Percentiles rank a stretch among this genome's conserved stretches.
Conservation (phyloP, 1,284 basidiomycete genomes). For the Naganishia sp. region DNA sequence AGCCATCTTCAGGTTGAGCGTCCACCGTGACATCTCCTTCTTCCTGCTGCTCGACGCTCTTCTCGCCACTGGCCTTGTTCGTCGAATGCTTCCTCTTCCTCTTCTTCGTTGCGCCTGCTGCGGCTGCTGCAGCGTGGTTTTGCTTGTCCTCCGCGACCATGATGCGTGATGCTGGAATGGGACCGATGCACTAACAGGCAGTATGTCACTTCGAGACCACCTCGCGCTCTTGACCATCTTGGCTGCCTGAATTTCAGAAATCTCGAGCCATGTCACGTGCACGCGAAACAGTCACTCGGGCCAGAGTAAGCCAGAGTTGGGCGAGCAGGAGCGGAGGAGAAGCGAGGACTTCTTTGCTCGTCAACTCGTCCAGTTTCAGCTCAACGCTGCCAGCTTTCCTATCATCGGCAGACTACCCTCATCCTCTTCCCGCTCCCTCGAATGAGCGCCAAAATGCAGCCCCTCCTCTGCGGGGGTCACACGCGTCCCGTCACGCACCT, state of each 20-base stretch:
- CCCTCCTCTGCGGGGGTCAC: conserved; percentile 60
- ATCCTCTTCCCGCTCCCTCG: background rate
- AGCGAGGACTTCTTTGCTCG: too few relatives aligned
- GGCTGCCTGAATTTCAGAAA: conserved; percentile 20
- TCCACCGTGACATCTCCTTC: conserved; percentile 17
- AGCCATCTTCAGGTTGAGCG: conserved; percentile 21
- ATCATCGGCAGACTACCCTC: background rate
- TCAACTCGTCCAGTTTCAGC: background rate
- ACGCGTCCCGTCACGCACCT: conserved; percentile 86
- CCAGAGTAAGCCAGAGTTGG: background rate
- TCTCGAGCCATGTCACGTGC: conserved; percentile 18
- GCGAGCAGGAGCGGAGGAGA: too few relatives aligned
- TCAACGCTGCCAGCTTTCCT: background rate
- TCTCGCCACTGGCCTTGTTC: conserved; percentile 19
- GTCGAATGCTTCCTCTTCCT: conserved; percentile 24
- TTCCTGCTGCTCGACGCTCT: background rate
- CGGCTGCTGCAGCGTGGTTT: conserved; percentile 1
- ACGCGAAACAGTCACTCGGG: background rate
- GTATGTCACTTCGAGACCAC: background rate
- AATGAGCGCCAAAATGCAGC: conserved; percentile 48
- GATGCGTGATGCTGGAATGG: background rate
- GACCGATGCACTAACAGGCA: background rate
- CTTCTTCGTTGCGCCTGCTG: conserved; percentile 19
- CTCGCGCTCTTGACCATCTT: background rate
- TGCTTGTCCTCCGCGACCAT: conserved; percentile 20